These are phyloP conservation scores for Biscogniauxia mediterranea DNA, from an alignment of 2,329 filamentous ascomycete species.

Conservation along the genomic window DNA sequence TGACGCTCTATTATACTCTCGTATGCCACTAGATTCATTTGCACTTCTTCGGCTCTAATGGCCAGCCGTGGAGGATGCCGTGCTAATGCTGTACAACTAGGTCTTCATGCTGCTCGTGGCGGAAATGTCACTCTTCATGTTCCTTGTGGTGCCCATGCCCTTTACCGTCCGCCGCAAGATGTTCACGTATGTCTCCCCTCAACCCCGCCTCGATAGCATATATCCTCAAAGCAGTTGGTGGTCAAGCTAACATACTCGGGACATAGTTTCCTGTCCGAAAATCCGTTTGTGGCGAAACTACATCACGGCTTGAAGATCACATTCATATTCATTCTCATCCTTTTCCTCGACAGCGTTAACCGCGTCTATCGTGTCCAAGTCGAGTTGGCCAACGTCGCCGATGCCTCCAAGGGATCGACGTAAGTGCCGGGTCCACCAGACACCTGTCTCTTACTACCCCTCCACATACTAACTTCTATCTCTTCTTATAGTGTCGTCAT, in stretches of 20 bases:
- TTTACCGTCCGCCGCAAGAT: slow-evolving; percentile 82
- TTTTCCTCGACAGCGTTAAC: slow-evolving; percentile 94
- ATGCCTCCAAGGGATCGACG: slow-evolving; percentile 50
- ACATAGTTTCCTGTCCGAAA: slow-evolving; percentile 86
- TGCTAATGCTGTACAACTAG: slow-evolving; percentile 40
- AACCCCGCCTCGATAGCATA: background rate
- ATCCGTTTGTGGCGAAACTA: slow-evolving; percentile 78
- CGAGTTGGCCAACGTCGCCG: slow-evolving; percentile 73
- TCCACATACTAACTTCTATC: background rate
- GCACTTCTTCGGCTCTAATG: background rate
- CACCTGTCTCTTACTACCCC: background rate
- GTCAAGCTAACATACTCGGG: slow-evolving; percentile 1
- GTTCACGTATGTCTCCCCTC: slow-evolving; percentile 58
- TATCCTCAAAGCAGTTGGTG: background rate
- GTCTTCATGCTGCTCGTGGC: slow-evolving; percentile 80
- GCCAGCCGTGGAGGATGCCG: background rate
- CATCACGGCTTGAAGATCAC: slow-evolving; percentile 99
- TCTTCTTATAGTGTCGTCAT: slow-evolving; percentile 57
- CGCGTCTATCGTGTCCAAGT: slow-evolving; percentile 96
- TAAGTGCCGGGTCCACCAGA: slow-evolving; percentile 36
- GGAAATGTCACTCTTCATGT: slow-evolving; percentile 80
- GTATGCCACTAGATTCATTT: slow-evolving; percentile 33
- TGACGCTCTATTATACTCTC: slow-evolving; percentile 52
- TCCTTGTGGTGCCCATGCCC: slow-evolving; percentile 81
- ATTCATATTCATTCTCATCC: slow-evolving; percentile 97